phyloP scores from a whole-genome alignment of 78 protist species.

The Speleostelium caveatum region DNA sequence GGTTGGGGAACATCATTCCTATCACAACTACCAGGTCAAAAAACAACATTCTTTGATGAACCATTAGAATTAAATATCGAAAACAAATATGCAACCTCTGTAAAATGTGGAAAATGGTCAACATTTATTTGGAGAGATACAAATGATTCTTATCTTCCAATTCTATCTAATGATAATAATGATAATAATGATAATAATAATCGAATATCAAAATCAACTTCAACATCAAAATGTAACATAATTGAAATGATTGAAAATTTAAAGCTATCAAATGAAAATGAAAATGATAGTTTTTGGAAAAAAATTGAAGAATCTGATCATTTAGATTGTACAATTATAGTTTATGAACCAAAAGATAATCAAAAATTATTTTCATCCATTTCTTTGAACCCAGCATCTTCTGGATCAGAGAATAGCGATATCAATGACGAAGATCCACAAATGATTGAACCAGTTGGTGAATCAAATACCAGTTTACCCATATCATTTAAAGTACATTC shows the following conservation, averaged over 20 bases:
- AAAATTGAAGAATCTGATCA: too few species aligned
- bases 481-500: neutral
- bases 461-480: neutral
- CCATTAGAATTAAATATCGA: neutral
- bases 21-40: slow-evolving; percentile 5
- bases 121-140: neutral
- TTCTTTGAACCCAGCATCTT: neutral
- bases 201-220: neutral
- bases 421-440: neutral
- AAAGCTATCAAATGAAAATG: too few species aligned
- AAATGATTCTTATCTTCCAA: neutral
- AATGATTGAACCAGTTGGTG: neutral
- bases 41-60: neutral
- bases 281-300: neutral
- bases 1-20: slow-evolving; percentile 25
- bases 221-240: too few species aligned
- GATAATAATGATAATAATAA: too few species aligned
- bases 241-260: too few species aligned
- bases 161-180: neutral
- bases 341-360: neutral
- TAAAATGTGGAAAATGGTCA: neutral
- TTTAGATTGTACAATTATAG: neutral
- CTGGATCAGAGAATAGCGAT: too few species aligned
- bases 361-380: neutral
- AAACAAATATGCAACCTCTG: neutral